Evolutionary conservation across 1,284 basidiomycete species (phyloP).

Genomic region (Apiotrichum veenhuisii): DNA sequence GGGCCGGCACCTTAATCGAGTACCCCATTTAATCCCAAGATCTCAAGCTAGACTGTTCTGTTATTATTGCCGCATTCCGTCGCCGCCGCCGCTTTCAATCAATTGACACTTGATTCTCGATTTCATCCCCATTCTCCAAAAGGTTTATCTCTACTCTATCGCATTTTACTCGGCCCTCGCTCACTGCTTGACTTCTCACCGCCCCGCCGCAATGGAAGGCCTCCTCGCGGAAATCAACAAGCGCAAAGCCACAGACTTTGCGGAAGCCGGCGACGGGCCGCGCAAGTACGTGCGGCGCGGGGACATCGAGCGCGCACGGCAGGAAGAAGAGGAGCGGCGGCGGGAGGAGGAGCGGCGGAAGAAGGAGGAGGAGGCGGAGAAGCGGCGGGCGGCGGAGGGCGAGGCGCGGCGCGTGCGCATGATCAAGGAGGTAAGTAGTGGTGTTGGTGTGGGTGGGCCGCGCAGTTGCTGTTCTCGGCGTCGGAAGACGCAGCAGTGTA

Average conservation of each 20-base stretch:
- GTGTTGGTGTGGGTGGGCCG: no score
- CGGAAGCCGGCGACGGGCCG: conserved; percentile 31
- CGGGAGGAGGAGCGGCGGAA: conserved; percentile 45
- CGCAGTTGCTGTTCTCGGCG: no score
- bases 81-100: no score
- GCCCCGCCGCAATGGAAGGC: conserved; percentile 34
- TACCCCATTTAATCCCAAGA: no score
- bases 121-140: no score
- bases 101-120: no score
- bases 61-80: no score
- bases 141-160: no score
- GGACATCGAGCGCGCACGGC: conserved; percentile 61
- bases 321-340: conserved; percentile 64
- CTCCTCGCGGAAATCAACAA: conserved; percentile 74
- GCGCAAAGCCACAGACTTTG: conserved; percentile 65
- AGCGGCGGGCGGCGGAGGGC: conserved; percentile 37
- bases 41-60: no score
- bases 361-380: conserved; percentile 44
- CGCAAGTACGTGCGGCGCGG: conserved; percentile 83
- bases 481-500: no score
- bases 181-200: neutral
- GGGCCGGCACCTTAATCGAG: no score
- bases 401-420: conserved; percentile 23
- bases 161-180: no score
- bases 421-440: conserved; percentile 44